phyloP scores from a whole-genome alignment of 2,329 filamentous ascomycete genomes.

The Eutypella sp. region DNA sequence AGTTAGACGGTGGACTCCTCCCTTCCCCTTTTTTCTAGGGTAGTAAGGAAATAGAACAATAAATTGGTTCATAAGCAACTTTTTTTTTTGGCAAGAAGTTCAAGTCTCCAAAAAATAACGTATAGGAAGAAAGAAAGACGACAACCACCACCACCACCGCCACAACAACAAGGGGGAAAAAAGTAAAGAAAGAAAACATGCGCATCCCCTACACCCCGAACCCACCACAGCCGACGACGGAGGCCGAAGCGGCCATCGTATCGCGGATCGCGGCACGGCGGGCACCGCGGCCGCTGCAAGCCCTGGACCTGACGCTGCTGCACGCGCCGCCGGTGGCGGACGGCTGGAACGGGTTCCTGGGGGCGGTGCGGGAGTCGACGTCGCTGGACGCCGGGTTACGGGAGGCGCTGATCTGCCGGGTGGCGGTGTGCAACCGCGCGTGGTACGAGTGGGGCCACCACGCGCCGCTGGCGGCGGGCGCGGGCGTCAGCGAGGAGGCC shows the following conservation, averaged over 20 bases:
- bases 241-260: conserved; percentile 53
- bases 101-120: too few relatives aligned
- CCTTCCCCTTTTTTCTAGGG: too few relatives aligned
- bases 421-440: conserved; percentile 73
- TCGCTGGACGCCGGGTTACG: conserved; percentile 51
- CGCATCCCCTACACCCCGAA: conserved; percentile 59
- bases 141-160: not conserved
- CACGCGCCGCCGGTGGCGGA: conserved; percentile 71
- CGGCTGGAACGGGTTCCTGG: conserved; percentile 69
- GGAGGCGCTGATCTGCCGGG: conserved; percentile 75
- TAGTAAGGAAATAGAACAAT: too few relatives aligned
- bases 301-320: conserved; percentile 71
- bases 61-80: too few relatives aligned
- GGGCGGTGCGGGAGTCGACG: conserved; percentile 53
- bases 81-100: too few relatives aligned
- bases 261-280: conserved; percentile 61
- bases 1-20: too few relatives aligned
- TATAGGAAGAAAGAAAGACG: too few relatives aligned
- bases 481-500: conserved; percentile 49
- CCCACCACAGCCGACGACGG: conserved; percentile 38
- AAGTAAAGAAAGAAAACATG: conserved; percentile 41
- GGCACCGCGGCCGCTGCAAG: conserved; percentile 62
- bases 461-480: conserved; percentile 58
- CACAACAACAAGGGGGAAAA: not conserved
- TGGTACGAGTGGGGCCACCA: conserved; percentile 86